Evolutionary conservation across 192 early-diverging fungal species (phyloP), one percentile per base, ranked within the genome.

Genomic region (Backusella luteola): DNA sequence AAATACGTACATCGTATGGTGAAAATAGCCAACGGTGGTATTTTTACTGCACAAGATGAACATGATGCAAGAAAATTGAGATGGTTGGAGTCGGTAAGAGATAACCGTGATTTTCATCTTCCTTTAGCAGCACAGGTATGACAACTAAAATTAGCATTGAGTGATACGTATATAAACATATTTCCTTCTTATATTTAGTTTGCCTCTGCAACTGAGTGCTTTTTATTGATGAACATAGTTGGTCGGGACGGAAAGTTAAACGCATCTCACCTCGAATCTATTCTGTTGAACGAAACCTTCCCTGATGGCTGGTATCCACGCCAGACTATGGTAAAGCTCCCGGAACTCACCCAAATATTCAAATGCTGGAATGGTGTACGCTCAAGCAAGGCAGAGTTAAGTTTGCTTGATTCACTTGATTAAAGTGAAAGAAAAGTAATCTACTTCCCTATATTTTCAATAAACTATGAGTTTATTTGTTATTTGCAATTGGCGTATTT

Each of bases 191-290:
- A 17, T 39, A 1, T 41, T n/a, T 71, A 71, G 70, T 34, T 71
- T 49, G 70, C 70, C 6, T 49, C 70, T 32, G 39, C 36, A 19
- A n/a, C 70, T 2, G 70, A 71, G 42, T 49, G 42, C 21, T 71
- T 29, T 34, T 49, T 71, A 49, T 49, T 71, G 14, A 29, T 44
- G 26, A 41, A 71, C 42, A 26, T 71, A 29, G 39, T 71, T 2
- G 70, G 70, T 34, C 70, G 70, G 11, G 70, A 71, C 19, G 70
- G 70, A 44, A 49, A 39, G n/a, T 19, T 71, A 32, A 49, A 9
- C 0, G 15, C 21, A 26, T 29, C 42, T 32, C 70, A 71, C 14
- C 39, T 71, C 21, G 42, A 71, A 29, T 44, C 42, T 46, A 44
- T 71, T 44, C 26, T 71, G 6, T 46, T 71, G 29, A 49, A 71